These are phyloP conservation scores for Rosa chinensis DNA, from an alignment of 306 rosid species.

Conservation along the genomic window DNA sequence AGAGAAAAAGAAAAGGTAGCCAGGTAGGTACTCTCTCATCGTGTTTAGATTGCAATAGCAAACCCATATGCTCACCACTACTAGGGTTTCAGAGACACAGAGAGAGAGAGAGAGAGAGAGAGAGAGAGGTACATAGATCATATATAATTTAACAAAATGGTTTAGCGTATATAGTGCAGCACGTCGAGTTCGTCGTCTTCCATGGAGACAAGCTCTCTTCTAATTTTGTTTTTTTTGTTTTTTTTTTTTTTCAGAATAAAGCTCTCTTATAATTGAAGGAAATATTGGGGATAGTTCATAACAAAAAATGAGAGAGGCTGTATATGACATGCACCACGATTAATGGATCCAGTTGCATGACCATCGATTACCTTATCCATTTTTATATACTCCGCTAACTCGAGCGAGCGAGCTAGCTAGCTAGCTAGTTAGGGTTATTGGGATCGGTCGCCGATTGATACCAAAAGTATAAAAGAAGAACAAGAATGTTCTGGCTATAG, in stretches of 20 bases:
- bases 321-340: background rate
- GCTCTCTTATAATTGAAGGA: background rate
- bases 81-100: background rate
- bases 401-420: background rate
- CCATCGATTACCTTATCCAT: background rate
- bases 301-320: background rate
- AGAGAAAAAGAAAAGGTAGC: slow-evolving; percentile 30
- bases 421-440: background rate
- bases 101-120: background rate
- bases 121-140: background rate
- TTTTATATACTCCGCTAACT: background rate
- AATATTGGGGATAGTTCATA: background rate
- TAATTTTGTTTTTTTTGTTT: background rate
- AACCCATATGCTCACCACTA: background rate
- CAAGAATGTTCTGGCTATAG: background rate
- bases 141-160: background rate
- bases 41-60: background rate
- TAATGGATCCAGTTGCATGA: background rate
- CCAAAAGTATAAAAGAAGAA: background rate
- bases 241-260: too few relatives aligned
- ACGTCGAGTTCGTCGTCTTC: background rate
- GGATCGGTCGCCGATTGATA: background rate
- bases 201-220: background rate
- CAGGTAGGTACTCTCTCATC: background rate
- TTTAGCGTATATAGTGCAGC: background rate